A percentile compares a stretch with the other conserved stretches of the same genome.
Conservation (phyloP, 805 yeast genomes). For the Candida taoyuanica region DNA sequence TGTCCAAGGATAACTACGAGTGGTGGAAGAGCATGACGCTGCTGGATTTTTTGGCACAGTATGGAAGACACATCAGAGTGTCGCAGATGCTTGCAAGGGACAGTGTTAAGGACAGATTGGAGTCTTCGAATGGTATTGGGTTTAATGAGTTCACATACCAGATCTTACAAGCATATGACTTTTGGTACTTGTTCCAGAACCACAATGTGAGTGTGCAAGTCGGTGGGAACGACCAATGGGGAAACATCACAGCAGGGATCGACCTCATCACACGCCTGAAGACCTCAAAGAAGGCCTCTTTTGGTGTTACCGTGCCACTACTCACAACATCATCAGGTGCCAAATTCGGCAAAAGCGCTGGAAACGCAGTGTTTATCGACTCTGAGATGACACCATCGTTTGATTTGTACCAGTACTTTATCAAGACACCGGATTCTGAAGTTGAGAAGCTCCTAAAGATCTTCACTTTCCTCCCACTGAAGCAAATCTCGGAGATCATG, state of each 20-base stretch:
- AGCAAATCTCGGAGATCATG: constrained; percentile 51
- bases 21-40: constrained; percentile 86
- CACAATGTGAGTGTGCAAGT: constrained; percentile 67
- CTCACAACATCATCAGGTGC: constrained; percentile 85
- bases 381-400: constrained; percentile 70
- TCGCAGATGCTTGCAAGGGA: constrained; percentile 87
- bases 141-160: constrained; percentile 95
- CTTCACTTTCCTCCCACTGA: constrained; percentile 73
- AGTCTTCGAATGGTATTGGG: constrained; percentile 73
- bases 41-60: constrained; percentile 70
- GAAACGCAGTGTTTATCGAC: constrained; percentile 90
- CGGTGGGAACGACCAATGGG: constrained; percentile 99
- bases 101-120: constrained; percentile 71
- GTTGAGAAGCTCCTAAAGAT: constrained; percentile 63
- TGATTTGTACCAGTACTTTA: constrained; percentile 80
- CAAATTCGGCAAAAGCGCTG: constrained; percentile 95
- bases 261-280: constrained; percentile 70
- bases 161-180: constrained; percentile 88
- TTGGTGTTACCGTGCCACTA: constrained; percentile 86
- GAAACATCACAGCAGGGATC: constrained; percentile 93
- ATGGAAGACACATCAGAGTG: constrained; percentile 76
- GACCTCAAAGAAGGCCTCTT: constrained; percentile 33
- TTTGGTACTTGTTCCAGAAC: constrained; percentile 67
- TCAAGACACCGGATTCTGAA: constrained; percentile 73
- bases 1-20: constrained; percentile 56